Percentiles rank a stretch among this genome's conserved stretches.
Conservation (phyloP, 306 rosid genomes). For the Pueraria montana region DNA sequence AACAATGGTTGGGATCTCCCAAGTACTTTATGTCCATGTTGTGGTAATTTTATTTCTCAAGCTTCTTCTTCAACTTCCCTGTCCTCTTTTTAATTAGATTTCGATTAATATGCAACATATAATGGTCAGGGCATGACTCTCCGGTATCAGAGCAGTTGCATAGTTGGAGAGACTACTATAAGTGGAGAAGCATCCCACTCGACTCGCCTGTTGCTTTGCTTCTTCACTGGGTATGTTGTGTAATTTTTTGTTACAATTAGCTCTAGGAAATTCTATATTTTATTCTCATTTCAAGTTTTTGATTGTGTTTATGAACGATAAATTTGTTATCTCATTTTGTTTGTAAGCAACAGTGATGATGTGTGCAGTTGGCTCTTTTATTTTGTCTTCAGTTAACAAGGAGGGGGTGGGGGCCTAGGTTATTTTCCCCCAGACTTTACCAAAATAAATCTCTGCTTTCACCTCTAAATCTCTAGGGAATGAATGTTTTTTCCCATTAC, state of each 20-base stretch:
- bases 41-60: constrained; percentile 63
- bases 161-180: constrained; percentile 83
- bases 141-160: constrained; percentile 57
- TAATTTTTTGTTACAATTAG: constrained; percentile 18
- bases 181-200: constrained; percentile 84
- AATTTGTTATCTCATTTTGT: constrained; percentile 33
- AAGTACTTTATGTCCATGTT: constrained; percentile 69
- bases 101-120: constrained; percentile 41
- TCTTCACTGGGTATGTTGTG: constrained; percentile 87
- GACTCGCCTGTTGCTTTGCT: constrained; percentile 85
- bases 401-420: background rate
- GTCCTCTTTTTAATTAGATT: constrained; percentile 29
- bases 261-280: constrained; percentile 7
- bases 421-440: constrained; percentile 19
- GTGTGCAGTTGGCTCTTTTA: constrained; percentile 12
- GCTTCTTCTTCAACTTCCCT: constrained; percentile 25
- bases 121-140: constrained; percentile 68
- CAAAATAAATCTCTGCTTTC: constrained; percentile 16
- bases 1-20: constrained; percentile 76
- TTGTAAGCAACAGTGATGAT: constrained; percentile 25
- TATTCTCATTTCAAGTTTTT: constrained; percentile 21
- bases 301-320: constrained; percentile 21
- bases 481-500: constrained; percentile 4
- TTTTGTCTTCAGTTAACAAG: constrained; percentile 1
- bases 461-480: constrained; percentile 27